These are phyloP conservation scores for Rhododendron molle DNA, from an alignment of 148 eudicot species.

Conservation along the genomic window DNA sequence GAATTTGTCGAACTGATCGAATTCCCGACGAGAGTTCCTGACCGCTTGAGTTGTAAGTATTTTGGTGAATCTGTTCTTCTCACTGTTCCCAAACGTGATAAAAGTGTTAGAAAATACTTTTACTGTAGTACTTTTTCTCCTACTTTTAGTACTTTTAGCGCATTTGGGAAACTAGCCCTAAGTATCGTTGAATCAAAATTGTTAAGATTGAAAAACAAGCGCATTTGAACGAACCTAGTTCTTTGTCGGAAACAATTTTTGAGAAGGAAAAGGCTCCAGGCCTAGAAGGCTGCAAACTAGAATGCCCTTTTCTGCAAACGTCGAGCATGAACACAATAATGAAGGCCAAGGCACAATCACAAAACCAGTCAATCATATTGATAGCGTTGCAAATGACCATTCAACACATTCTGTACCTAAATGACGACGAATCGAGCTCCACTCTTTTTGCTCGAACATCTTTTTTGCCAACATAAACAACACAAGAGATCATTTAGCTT, in stretches of 20 bases:
- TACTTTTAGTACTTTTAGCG: too few species aligned
- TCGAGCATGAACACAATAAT: background rate
- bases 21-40: conserved; percentile 19
- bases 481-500: background rate
- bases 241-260: conserved; percentile 18
- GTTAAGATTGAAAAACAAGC: background rate
- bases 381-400: background rate
- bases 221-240: conserved; percentile 21
- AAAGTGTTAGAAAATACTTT: too few species aligned
- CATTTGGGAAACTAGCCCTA: background rate
- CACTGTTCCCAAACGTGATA: conserved; percentile 11
- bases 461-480: background rate
- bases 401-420: conserved; percentile 7
- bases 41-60: conserved; percentile 21
- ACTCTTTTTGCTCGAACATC: conserved; percentile 6
- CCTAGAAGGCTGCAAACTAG: conserved; percentile 8
- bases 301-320: conserved; percentile 25
- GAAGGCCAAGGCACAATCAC: background rate
- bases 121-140: too few species aligned
- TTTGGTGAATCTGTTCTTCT: conserved; percentile 26
- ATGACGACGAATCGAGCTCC: conserved; percentile 1
- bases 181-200: background rate
- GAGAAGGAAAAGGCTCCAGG: conserved; percentile 29
- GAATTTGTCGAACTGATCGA: conserved; percentile 17
- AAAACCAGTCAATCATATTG: background rate